Percentiles rank a stretch among this genome's conserved stretches.
These are phyloP conservation scores for Trapa bicornis DNA, from an alignment of 345 rosid species.

Conservation along the genomic window DNA sequence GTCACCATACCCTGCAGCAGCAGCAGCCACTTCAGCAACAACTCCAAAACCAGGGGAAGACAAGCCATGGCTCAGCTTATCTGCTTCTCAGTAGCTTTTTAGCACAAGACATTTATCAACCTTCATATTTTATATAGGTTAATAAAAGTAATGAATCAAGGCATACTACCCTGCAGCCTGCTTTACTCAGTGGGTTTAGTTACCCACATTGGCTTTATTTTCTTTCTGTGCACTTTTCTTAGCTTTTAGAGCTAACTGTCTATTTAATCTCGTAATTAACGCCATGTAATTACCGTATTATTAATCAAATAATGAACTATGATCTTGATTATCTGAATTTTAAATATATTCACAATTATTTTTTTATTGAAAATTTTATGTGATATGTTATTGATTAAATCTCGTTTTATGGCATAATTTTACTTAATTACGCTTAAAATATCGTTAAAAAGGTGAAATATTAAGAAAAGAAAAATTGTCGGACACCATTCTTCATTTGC, in stretches of 20 bases:
- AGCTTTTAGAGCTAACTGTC: background rate
- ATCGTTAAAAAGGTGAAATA: too few relatives aligned
- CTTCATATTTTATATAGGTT: background rate
- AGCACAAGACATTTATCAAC: too few relatives aligned
- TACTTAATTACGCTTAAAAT: too few relatives aligned
- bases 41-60: slow-evolving; percentile 23
- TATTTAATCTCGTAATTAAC: background rate
- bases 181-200: background rate
- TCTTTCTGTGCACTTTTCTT: background rate
- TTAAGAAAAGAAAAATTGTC: too few relatives aligned
- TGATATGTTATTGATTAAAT: too few relatives aligned
- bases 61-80: slow-evolving; percentile 69
- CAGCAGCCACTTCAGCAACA: too few relatives aligned
- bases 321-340: too few relatives aligned
- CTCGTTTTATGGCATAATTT: too few relatives aligned
- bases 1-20: slow-evolving; percentile 46
- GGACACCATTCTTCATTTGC: too few relatives aligned
- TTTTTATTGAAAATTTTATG: too few relatives aligned
- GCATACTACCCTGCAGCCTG: background rate
- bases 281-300: background rate
- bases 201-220: background rate
- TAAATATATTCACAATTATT: too few relatives aligned
- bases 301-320: background rate
- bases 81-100: slow-evolving; percentile 25
- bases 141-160: background rate